Percentiles rank a stretch among this genome's conserved stretches.
phyloP scores from a whole-genome alignment of 257 asterid genomes.

The Phtheirospermum japonicum region DNA sequence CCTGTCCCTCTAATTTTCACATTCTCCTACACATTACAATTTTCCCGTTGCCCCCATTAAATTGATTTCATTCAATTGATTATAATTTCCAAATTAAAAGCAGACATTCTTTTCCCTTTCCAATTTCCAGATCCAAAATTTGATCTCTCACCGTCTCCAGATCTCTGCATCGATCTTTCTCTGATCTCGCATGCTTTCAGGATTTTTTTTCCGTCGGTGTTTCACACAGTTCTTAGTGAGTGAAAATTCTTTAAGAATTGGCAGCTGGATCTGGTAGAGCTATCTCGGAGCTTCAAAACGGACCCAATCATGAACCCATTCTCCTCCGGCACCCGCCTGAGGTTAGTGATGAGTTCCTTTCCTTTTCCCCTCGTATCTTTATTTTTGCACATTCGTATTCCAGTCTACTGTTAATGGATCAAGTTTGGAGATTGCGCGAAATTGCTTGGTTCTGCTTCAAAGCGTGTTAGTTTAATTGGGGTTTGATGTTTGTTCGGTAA shows the following conservation, averaged over 20 bases:
- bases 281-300: constrained; percentile 52
- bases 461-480: constrained; percentile 19
- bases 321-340: constrained; percentile 87
- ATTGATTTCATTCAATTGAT: constrained; percentile 14
- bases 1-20: neutral
- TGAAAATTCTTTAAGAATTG: constrained; percentile 9
- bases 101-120: neutral
- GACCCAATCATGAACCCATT: constrained; percentile 92
- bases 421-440: constrained; percentile 15
- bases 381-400: neutral
- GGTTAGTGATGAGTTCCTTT: constrained; percentile 40
- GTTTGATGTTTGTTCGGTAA: constrained; percentile 19
- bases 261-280: constrained; percentile 76
- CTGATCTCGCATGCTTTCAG: constrained; percentile 30
- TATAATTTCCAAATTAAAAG: constrained; percentile 24
- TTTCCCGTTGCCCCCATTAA: constrained; percentile 1
- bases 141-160: constrained; percentile 26
- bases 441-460: constrained; percentile 22
- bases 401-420: constrained; percentile 22
- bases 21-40: constrained; percentile 9
- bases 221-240: constrained; percentile 14
- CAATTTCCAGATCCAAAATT: constrained; percentile 36
- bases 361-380: neutral
- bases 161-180: constrained; percentile 27
- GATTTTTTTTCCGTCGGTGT: constrained; percentile 25